phyloP scores from a whole-genome alignment of 306 rosid genomes.

The Calophaca sinica region DNA sequence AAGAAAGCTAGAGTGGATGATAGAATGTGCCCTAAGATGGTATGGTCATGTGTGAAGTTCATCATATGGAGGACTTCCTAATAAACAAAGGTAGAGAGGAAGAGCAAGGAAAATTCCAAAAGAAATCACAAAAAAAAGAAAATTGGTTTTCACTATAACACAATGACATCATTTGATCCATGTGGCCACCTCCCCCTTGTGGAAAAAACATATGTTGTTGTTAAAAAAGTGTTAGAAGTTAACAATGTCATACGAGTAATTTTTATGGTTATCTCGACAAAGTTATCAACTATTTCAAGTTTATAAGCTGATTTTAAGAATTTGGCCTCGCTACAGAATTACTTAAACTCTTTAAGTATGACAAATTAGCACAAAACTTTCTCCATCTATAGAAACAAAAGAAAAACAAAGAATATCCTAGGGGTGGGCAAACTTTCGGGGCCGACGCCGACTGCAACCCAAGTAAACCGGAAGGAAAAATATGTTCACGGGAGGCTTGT shows the following conservation, averaged over 20 bases:
- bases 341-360: not conserved
- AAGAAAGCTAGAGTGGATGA: not conserved
- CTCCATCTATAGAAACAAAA: not conserved
- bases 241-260: not conserved
- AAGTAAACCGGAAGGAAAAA: too few species aligned
- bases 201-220: not conserved
- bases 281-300: constrained; percentile 23
- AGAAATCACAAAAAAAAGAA: not conserved
- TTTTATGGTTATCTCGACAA: constrained; percentile 20
- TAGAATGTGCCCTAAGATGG: not conserved
- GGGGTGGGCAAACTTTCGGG: too few species aligned
- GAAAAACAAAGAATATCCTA: constrained; percentile 13
- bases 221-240: not conserved
- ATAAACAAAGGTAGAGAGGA: not conserved
- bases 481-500: too few species aligned
- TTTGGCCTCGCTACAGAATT: not conserved
- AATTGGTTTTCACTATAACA: not conserved
- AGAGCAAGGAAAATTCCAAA: not conserved
- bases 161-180: not conserved
- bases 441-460: too few species aligned
- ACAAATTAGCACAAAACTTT: constrained; percentile 15
- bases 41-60: not conserved
- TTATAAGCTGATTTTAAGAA: constrained; percentile 15
- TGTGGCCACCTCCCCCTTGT: not conserved
- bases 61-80: not conserved